Percentiles rank a stretch among this genome's conserved stretches.
Conservation (phyloP, 352 stramenopile species). For the Phytophthora foliorum region DNA sequence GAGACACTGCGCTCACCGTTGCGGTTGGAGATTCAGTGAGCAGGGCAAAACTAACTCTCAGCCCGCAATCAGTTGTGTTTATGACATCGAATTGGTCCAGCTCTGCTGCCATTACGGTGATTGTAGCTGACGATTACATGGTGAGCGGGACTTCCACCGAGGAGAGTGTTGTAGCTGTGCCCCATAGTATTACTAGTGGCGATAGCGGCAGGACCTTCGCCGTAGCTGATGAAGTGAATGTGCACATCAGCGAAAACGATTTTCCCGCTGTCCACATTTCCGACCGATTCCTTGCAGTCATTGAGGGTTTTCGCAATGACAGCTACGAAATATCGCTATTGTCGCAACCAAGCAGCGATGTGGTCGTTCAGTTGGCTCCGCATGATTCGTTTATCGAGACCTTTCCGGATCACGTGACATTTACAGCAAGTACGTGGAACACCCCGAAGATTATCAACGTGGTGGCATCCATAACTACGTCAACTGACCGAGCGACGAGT, state of each 20-base stretch:
- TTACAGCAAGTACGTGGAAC: constrained; percentile 52
- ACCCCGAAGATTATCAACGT: constrained; percentile 47
- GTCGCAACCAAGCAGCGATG: constrained; percentile 50
- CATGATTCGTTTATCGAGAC: constrained; percentile 39
- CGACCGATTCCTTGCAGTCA: constrained; percentile 50
- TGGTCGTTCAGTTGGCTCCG: constrained; percentile 45
- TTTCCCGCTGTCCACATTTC: constrained; percentile 67
- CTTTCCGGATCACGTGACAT: constrained; percentile 41
- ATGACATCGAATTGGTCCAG: constrained; percentile 55
- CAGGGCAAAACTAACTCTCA: constrained; percentile 27
- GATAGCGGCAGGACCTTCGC: constrained; percentile 50
- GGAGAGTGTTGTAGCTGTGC: constrained; percentile 34
- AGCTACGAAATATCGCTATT: constrained; percentile 62
- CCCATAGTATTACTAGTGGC: constrained; percentile 47
- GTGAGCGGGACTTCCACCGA: constrained; percentile 21
- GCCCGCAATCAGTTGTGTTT: constrained; percentile 52
- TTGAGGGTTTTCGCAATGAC: constrained; percentile 56
- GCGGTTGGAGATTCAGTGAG: constrained; percentile 26
- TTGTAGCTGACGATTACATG: constrained; percentile 33
- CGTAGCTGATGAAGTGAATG: constrained; percentile 34
- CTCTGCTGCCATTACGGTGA: constrained; percentile 39
- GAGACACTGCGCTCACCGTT: constrained; percentile 17
- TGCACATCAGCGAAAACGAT: constrained; percentile 65
- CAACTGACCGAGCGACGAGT: constrained; percentile 18
- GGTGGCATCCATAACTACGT: constrained; percentile 15